Base-by-base conservation (phyloP, 2,329 filamentous ascomycete species). In the Fusarium musae region DNA sequence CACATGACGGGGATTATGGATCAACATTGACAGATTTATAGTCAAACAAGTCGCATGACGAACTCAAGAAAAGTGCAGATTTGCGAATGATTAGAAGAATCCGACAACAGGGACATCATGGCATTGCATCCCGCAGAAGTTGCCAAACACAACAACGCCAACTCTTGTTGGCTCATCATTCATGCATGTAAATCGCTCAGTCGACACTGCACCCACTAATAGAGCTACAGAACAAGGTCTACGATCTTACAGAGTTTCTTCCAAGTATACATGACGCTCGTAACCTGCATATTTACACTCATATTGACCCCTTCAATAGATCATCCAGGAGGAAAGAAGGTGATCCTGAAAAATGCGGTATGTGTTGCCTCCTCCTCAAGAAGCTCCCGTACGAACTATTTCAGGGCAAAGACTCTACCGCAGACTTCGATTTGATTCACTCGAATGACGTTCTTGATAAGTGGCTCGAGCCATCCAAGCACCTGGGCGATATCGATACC, bases 341-440 rank as follows among this genome's bases (percentile, higher is more conserved):
- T 71, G 36, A 72, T 72, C 36, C n/a, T 71, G 32, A 67, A 58
- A 42, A 72, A 72, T 52, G 69, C 69, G 12, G 63, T 63, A 32
- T 5, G 57, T 21, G 0, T 13, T 9, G 11, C 9, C 5, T n/a
- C 1, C 6, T 4, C 15, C 9, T 2, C 8, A n/a, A 21, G 11
- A 4, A 12, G 9, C 4, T 4, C 5, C 3, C 16, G 2, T 23
- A 21, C 11, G 6, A 30, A 42, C 5, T 54, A 11, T 43, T 1
- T 10, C 8, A 72, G 68, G 68, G 69, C 21, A 72, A 50, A 52
- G 63, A 72, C 12, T 72, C 69, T 3, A 72, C 69, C 2, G 28
- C 23, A 10, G 47, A 63, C 15, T 72, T 72, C 11, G 54, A 72
- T n/a, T 47, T 69, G 4, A 54, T 72, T 5, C 69, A 71, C 13